These are phyloP conservation scores for Entomortierella chlamydospora DNA, from an alignment of 192 early-diverging fungal genomes.

Conservation along the genomic window DNA sequence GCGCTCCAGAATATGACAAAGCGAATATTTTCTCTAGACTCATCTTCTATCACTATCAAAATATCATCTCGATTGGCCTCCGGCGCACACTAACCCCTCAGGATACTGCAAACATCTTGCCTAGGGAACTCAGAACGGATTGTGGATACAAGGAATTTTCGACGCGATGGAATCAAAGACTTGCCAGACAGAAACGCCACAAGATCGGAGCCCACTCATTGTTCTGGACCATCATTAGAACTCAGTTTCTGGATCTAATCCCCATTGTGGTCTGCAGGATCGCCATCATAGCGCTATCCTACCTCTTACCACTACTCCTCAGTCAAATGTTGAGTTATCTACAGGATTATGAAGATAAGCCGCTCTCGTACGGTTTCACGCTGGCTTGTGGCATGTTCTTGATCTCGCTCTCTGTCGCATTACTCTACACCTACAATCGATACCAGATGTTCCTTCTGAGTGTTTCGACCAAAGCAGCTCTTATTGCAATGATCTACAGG, in stretches of 20 bases:
- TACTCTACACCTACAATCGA: slow-evolving; percentile 51
- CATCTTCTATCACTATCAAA: slow-evolving; percentile 21
- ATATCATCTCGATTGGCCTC: slow-evolving; percentile 28
- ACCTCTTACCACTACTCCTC: slow-evolving; percentile 15
- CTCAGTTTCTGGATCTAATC: not conserved
- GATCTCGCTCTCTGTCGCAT: slow-evolving; percentile 55
- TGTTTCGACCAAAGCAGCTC: slow-evolving; percentile 56
- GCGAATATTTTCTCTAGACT: slow-evolving; percentile 44
- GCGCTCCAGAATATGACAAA: slow-evolving; percentile 13
- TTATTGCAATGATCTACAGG: slow-evolving; percentile 68
- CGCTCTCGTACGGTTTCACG: slow-evolving; percentile 59
- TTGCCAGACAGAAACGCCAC: not conserved
- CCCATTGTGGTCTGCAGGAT: slow-evolving; percentile 27
- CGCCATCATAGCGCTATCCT: slow-evolving; percentile 25
- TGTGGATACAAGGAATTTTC: not conserved
- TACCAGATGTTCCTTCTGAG: slow-evolving; percentile 63
- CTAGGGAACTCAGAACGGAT: slow-evolving; percentile 8
- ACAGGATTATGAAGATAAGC: slow-evolving; percentile 31
- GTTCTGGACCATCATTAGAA: slow-evolving; percentile 19
- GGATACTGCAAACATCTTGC: slow-evolving; percentile 14
- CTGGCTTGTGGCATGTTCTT: slow-evolving; percentile 58
- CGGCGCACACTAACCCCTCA: slow-evolving; percentile 8
- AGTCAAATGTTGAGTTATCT: slow-evolving; percentile 19
- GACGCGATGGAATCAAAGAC: not conserved
- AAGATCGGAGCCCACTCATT: slow-evolving; percentile 2